Conservation (phyloP, 495 filamentous ascomycete genomes). For the Hypoxylon trugodes region DNA sequence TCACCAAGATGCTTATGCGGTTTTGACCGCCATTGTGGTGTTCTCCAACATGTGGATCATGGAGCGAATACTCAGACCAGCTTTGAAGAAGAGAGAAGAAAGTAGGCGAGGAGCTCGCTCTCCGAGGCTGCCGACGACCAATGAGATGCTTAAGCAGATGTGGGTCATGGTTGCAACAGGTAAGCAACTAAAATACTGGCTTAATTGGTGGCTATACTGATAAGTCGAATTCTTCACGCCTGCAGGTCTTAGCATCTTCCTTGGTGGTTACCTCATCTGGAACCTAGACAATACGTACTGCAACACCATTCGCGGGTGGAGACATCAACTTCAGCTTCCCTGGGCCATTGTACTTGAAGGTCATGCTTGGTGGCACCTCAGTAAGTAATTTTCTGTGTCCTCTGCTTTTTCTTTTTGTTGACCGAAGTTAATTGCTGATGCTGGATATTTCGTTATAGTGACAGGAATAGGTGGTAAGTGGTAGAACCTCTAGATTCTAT, state of each 20-base stretch:
- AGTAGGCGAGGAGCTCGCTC: constrained; percentile 59
- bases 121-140: constrained; percentile 58
- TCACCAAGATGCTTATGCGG: constrained; percentile 87
- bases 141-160: constrained; percentile 79
- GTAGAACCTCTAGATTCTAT: neutral
- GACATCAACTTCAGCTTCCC: constrained; percentile 78
- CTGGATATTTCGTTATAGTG: constrained; percentile 30
- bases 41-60: constrained; percentile 88
- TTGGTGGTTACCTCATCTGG: constrained; percentile 89
- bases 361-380: constrained; percentile 94
- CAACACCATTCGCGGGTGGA: constrained; percentile 70
- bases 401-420: neutral
- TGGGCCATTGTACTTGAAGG: constrained; percentile 93
- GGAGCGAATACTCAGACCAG: constrained; percentile 78
- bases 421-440: constrained; percentile 4
- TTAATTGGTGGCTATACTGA: constrained; percentile 19
- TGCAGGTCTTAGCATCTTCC: constrained; percentile 76
- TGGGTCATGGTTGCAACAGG: constrained; percentile 61
- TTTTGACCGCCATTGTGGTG: constrained; percentile 81
- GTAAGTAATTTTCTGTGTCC: constrained; percentile 25
- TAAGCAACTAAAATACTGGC: constrained; percentile 34
- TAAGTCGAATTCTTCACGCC: neutral
- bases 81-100: constrained; percentile 52
- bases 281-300: constrained; percentile 86
- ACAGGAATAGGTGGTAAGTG: constrained; percentile 52